Evolutionary conservation across 2,329 filamentous ascomycete species (phyloP).

Genomic region (Keithomyces neogunnii): DNA sequence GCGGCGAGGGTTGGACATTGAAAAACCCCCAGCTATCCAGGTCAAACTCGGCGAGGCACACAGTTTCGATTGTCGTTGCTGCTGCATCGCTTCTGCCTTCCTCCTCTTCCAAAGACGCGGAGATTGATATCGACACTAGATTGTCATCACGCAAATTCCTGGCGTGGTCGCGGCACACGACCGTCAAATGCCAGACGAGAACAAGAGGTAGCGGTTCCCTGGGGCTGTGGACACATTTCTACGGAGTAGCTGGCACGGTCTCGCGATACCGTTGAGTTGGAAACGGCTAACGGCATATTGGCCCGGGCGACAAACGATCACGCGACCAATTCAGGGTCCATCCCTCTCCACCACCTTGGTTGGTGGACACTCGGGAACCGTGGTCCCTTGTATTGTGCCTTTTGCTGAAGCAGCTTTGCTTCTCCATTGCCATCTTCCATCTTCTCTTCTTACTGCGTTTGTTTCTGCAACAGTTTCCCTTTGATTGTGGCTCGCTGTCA

Average conservation of each 20-base stretch:
- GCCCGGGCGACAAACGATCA: conserved; percentile 7
- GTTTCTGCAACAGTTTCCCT: not conserved
- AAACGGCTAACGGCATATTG: conserved; percentile 1
- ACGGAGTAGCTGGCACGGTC: not conserved
- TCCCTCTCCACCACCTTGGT: conserved; percentile 2
- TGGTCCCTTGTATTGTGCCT: not conserved
- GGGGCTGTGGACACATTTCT: not conserved
- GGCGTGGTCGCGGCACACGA: not conserved
- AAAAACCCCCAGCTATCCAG: not conserved
- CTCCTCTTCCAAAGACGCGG: not conserved
- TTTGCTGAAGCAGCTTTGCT: not conserved
- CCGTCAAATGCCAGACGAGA: not conserved
- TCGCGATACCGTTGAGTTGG: conserved; percentile 6
- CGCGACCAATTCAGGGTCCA: conserved; percentile 10
- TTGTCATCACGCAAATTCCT: not conserved
- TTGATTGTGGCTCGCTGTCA: not conserved
- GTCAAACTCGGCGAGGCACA: not conserved
- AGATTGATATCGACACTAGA: not conserved
- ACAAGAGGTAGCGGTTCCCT: too few relatives aligned
- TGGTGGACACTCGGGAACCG: conserved; percentile 1
- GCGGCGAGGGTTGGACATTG: not conserved
- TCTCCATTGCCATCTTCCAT: not conserved
- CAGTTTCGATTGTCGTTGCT: not conserved
- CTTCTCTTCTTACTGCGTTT: not conserved
- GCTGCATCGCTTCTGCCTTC: not conserved